Evolutionary conservation across 768 basidiomycete genomes (phyloP).

Genomic region (Pisolithus orientalis): DNA sequence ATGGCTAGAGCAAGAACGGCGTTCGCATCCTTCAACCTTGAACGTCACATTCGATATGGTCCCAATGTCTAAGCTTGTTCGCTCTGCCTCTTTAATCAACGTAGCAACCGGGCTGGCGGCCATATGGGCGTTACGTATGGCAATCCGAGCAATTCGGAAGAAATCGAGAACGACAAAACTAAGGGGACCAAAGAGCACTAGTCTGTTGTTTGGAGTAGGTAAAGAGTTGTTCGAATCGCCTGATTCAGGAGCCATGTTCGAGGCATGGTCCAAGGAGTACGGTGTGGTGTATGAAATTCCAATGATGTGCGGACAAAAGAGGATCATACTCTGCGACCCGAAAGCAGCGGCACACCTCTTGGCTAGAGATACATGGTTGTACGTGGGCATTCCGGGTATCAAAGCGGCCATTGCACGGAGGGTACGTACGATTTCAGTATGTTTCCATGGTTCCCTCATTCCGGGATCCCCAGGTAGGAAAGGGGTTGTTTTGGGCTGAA

Average conservation of each 20-base stretch:
- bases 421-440: slow-evolving; percentile 10
- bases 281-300: slow-evolving; percentile 40
- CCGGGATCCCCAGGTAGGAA: slow-evolving; percentile 18
- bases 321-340: slow-evolving; percentile 36
- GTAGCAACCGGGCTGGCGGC: not conserved
- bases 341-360: slow-evolving; percentile 46
- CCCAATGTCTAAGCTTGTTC: too few relatives aligned
- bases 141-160: not conserved
- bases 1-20: too few relatives aligned
- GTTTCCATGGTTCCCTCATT: not conserved
- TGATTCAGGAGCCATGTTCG: slow-evolving; percentile 23
- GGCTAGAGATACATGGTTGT: slow-evolving; percentile 41
- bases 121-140: not conserved
- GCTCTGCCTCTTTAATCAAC: too few relatives aligned
- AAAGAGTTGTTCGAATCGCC: not conserved
- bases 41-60: too few relatives aligned
- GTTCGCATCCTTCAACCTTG: too few relatives aligned
- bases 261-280: slow-evolving; percentile 39
- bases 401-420: slow-evolving; percentile 30
- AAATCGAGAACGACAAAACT: not conserved
- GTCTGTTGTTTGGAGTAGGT: not conserved
- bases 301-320: slow-evolving; percentile 26
- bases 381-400: slow-evolving; percentile 32
- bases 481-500: not conserved
- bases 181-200: not conserved